Evolutionary conservation across 2,329 filamentous ascomycete species (phyloP).

Genomic region (Monosporascus ibericus): DNA sequence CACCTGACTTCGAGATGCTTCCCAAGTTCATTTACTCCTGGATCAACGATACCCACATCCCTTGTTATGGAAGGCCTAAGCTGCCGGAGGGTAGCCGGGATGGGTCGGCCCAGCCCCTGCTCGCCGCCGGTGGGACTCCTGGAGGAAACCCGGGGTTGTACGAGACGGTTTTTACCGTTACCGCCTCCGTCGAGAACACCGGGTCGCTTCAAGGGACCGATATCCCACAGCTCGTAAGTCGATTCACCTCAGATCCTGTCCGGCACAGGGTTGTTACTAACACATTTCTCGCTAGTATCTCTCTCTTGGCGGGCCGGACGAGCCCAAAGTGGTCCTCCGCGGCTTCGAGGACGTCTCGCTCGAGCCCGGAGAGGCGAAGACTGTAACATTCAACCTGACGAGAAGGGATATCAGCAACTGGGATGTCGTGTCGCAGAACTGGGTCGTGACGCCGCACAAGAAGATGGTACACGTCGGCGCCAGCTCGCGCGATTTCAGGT

Average conservation of each 20-base stretch:
- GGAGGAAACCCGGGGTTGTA: conserved; percentile 63
- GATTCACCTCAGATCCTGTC: background rate
- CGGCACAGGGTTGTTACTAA: background rate
- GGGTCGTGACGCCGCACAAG: conserved; percentile 51
- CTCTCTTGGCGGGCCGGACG: conserved; percentile 68
- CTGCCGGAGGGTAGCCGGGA: conserved; percentile 55
- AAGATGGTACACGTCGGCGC: conserved; percentile 50
- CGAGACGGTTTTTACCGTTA: conserved; percentile 61
- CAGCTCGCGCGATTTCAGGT: conserved; percentile 27
- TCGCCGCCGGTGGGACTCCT: conserved; percentile 43
- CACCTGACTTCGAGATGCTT: conserved; percentile 48
- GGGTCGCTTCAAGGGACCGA: conserved; percentile 60
- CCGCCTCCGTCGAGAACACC: conserved; percentile 64
- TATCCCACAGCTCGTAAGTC: conserved; percentile 57
- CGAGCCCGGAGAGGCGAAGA: conserved; percentile 56
- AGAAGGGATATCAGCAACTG: conserved; percentile 83
- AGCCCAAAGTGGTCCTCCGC: conserved; percentile 62
- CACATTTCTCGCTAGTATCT: conserved; percentile 46
- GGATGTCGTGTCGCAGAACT: conserved; percentile 72
- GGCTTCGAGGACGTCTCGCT: conserved; percentile 76
- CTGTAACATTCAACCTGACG: conserved; percentile 64
- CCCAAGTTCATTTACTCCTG: conserved; percentile 62
- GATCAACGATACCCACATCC: conserved; percentile 54
- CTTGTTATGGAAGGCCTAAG: conserved; percentile 31
- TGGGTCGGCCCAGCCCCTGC: conserved; percentile 48